A percentile compares a stretch with the other conserved stretches of the same genome.
phyloP scores from a whole-genome alignment of 139 green algal genomes.

The Chlamydomonas applanata region DNA sequence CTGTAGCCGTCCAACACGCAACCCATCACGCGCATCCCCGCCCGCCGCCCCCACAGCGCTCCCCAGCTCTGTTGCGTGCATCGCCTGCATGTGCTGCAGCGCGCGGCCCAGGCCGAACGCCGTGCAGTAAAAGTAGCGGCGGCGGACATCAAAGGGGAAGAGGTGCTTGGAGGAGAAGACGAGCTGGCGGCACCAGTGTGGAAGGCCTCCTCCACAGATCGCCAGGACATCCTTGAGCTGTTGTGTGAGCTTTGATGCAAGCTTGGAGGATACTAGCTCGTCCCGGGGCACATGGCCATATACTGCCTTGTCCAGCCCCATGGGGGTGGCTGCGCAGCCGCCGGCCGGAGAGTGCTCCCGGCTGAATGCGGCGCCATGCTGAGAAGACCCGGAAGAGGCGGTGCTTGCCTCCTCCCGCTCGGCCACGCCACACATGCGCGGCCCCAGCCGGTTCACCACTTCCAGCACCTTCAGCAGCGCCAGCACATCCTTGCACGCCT shows the following conservation, averaged over 20 bases:
- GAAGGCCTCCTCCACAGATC: constrained; percentile 83
- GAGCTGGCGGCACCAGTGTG: constrained; percentile 77
- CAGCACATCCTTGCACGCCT: constrained; percentile 52
- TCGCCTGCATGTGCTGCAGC: constrained; percentile 85
- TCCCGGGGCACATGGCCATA: constrained; percentile 45
- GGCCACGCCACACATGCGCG: background rate
- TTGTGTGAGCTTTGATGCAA: constrained; percentile 87
- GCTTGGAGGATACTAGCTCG: constrained; percentile 83
- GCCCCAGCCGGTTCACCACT: constrained; percentile 55
- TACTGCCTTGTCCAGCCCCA: background rate
- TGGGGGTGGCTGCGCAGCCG: too few species aligned
- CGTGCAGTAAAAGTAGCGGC: constrained; percentile 88
- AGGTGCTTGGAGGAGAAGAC: constrained; percentile 65
- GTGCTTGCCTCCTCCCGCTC: too few species aligned
- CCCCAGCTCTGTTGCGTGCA: constrained; percentile 63
- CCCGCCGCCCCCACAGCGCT: constrained; percentile 24
- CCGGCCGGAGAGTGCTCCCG: too few species aligned
- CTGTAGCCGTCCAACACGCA: constrained; percentile 81
- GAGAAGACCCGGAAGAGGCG: too few species aligned
- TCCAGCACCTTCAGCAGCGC: constrained; percentile 60
- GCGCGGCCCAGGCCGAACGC: constrained; percentile 84
- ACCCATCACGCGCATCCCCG: constrained; percentile 51
- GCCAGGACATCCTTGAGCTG: constrained; percentile 89
- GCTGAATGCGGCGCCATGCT: background rate
- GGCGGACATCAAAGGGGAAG: constrained; percentile 87